phyloP scores from a whole-genome alignment of 2,329 filamentous ascomycete genomes.

The Didymella sp. region DNA sequence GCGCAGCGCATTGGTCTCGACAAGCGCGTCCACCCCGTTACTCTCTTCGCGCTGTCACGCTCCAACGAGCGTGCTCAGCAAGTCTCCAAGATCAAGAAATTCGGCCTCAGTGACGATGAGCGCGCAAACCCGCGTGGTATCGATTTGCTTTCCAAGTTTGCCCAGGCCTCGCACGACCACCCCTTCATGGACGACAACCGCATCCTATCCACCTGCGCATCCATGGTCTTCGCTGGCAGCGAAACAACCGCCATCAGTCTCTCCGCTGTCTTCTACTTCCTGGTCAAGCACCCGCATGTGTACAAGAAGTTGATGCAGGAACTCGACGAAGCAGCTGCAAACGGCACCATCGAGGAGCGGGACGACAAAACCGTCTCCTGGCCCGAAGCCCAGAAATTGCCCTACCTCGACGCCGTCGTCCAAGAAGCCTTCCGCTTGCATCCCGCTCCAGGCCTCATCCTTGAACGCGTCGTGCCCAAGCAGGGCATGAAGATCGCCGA shows the following conservation, averaged over 20 bases:
- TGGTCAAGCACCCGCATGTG: constrained; percentile 67
- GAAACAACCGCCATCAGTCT: constrained; percentile 82
- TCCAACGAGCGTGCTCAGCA: constrained; percentile 69
- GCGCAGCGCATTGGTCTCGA: constrained; percentile 71
- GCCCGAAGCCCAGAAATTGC: constrained; percentile 71
- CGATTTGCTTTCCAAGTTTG: constrained; percentile 75
- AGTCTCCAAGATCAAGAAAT: constrained; percentile 56
- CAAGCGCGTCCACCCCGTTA: constrained; percentile 74
- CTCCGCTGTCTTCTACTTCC: constrained; percentile 74
- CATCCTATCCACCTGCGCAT: constrained; percentile 74
- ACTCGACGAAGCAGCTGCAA: constrained; percentile 64
- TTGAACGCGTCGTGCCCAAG: constrained; percentile 75
- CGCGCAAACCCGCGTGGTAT: constrained; percentile 47
- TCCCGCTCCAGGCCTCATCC: constrained; percentile 73
- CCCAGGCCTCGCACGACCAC: constrained; percentile 70
- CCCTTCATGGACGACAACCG: constrained; percentile 75
- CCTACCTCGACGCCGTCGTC: constrained; percentile 78
- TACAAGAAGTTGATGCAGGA: constrained; percentile 66
- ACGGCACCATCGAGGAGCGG: constrained; percentile 56
- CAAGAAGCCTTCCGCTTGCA: constrained; percentile 81
- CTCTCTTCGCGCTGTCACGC: constrained; percentile 72
- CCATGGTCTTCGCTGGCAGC: constrained; percentile 74
- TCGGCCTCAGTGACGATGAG: constrained; percentile 48
- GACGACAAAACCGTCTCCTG: constrained; percentile 69
- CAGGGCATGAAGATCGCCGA: constrained; percentile 70